Percentiles rank a stretch among this genome's conserved stretches.
Conservation (phyloP, 1,284 basidiomycete genomes). For the Inonotus obliquus region DNA sequence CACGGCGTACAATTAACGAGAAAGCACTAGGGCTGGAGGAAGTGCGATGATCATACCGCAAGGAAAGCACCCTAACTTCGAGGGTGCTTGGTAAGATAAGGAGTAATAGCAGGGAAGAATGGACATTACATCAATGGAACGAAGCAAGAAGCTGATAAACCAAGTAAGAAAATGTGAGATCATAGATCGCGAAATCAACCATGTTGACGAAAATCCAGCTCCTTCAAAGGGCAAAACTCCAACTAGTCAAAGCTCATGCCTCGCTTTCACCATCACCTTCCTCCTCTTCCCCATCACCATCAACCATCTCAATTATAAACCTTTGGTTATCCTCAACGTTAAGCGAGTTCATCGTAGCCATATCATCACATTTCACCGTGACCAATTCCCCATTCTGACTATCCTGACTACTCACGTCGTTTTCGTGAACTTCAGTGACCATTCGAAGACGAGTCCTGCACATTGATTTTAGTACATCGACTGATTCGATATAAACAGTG, state of each 20-base stretch:
- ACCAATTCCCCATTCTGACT: not conserved
- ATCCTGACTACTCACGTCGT: not conserved
- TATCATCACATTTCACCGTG: conserved; percentile 10
- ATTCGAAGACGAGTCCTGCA: conserved; percentile 9
- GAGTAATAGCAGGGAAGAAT: no score
- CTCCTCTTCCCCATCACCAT: not conserved
- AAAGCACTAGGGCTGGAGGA: no score
- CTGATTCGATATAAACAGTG: not conserved
- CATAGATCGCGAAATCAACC: no score
- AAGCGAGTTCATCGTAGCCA: conserved; percentile 10
- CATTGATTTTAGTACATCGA: not conserved
- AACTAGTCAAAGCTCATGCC: not conserved
- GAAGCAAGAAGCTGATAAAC: no score
- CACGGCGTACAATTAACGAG: no score
- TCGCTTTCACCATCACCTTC: not conserved
- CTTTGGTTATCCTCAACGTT: conserved; percentile 4
- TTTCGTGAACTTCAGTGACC: conserved; percentile 3
- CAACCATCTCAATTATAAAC: conserved; percentile 3
- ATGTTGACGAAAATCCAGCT: not conserved
- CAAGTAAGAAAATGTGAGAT: no score
- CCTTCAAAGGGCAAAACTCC: not conserved
- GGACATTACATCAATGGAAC: no score
- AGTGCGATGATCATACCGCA: no score
- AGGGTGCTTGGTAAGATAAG: no score
- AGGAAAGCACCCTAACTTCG: no score